phyloP scores from a whole-genome alignment of 2,329 filamentous ascomycete genomes.

The Conoideocrella luteorostrata region DNA sequence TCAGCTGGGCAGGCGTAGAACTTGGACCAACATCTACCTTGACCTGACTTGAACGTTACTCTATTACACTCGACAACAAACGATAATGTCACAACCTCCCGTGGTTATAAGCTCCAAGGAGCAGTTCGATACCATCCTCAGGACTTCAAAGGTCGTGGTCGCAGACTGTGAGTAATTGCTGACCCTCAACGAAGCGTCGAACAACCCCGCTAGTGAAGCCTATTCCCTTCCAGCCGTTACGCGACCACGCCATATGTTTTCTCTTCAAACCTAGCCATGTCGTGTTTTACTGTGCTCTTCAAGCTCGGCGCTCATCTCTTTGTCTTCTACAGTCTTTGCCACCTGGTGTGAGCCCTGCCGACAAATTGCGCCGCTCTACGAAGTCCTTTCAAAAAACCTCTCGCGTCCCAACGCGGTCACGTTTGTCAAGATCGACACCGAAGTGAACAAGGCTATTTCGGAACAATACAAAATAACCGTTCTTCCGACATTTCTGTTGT shows the following conservation, averaged over 20 bases:
- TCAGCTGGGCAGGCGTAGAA: neutral
- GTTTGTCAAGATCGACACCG: conserved; percentile 83
- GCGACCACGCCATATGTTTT: too few relatives aligned
- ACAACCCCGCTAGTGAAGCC: too few relatives aligned
- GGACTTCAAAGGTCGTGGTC: conserved; percentile 71
- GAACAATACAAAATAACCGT: conserved; percentile 65
- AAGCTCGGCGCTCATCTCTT: conserved; percentile 12
- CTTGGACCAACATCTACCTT: neutral
- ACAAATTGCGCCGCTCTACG: conserved; percentile 75
- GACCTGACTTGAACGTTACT: neutral
- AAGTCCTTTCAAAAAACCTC: conserved; percentile 64
- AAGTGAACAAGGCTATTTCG: conserved; percentile 68
- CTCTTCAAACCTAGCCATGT: too few relatives aligned
- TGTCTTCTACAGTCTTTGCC: conserved; percentile 62
- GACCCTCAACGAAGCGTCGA: conserved; percentile 11
- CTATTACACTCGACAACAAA: too few relatives aligned
- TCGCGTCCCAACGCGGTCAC: conserved; percentile 67
- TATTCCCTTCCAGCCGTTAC: too few relatives aligned
- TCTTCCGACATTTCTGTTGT: conserved; percentile 90
- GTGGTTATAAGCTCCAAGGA: conserved; percentile 38
- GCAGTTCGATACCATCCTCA: conserved; percentile 63
- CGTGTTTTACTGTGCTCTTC: too few relatives aligned
- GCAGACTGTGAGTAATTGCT: conserved; percentile 67
- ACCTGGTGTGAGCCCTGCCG: conserved; percentile 84
- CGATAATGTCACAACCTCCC: conserved; percentile 23